Percentiles rank a stretch among this genome's conserved stretches.
These are phyloP conservation scores for Porodaedalea pini DNA, from an alignment of 1,284 basidiomycete genomes.

Conservation along the genomic window DNA sequence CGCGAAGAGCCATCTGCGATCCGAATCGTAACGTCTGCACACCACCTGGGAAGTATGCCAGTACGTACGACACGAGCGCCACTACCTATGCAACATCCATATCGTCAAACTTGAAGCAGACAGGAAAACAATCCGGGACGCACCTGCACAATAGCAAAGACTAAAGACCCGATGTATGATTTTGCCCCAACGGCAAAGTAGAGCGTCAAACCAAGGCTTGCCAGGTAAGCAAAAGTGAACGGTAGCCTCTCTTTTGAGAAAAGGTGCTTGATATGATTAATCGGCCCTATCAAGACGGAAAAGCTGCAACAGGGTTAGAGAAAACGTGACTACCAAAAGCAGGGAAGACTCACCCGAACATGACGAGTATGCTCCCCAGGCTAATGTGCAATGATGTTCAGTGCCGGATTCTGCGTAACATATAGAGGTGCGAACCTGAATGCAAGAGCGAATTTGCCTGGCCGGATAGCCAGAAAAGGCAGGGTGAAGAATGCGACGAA, in stretches of 20 bases:
- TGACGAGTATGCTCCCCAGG: constrained; percentile 79
- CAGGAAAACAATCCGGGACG: constrained; percentile 3
- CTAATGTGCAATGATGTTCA: constrained; percentile 35
- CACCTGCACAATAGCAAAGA: constrained; percentile 77
- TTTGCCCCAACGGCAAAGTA: constrained; percentile 83
- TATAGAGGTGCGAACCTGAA: constrained; percentile 58
- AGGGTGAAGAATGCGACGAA: constrained; percentile 91
- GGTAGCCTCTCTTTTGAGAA: constrained; percentile 82
- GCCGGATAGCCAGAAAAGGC: constrained; percentile 79
- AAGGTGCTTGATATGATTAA: constrained; percentile 89
- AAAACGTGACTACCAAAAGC: constrained; percentile 26
- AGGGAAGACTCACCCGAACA: constrained; percentile 69
- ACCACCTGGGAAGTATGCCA: constrained; percentile 91
- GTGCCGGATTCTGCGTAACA: not conserved
- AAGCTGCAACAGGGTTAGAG: constrained; percentile 46
- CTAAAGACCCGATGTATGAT: constrained; percentile 80
- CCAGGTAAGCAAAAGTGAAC: constrained; percentile 83
- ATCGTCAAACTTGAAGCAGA: not conserved
- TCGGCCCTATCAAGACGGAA: constrained; percentile 78
- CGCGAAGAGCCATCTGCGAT: constrained; percentile 75
- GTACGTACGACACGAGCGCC: constrained; percentile 80
- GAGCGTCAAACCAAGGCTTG: constrained; percentile 77
- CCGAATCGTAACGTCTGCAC: constrained; percentile 79
- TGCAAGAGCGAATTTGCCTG: constrained; percentile 84
- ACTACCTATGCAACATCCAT: constrained; percentile 49